phyloP scores from a whole-genome alignment of 805 yeast genomes.

The Middelhovenomyces tepae region DNA sequence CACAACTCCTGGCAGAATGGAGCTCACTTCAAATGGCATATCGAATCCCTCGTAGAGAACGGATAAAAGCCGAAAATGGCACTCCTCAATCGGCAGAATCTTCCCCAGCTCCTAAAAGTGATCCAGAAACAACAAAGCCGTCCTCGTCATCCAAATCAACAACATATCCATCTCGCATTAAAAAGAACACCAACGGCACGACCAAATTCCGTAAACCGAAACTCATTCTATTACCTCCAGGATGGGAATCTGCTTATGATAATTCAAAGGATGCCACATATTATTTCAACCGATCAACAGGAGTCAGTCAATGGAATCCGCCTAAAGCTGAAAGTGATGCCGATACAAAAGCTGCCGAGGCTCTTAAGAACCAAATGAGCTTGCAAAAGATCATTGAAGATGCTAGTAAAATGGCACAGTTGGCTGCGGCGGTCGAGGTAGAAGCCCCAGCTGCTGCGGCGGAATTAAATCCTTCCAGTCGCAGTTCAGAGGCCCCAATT shows the following conservation, averaged over 20 bases:
- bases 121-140: constrained; percentile 4
- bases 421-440: constrained; percentile 2
- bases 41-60: constrained; percentile 60
- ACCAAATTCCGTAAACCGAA: constrained; percentile 1
- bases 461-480: not conserved
- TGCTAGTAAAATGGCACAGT: constrained; percentile 28
- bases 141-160: constrained; percentile 1
- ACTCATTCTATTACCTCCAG: constrained; percentile 56
- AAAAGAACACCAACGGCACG: constrained; percentile 1
- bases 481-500: not conserved
- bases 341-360: constrained; percentile 5
- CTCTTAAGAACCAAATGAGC: constrained; percentile 20
- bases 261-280: constrained; percentile 38
- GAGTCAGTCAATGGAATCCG: constrained; percentile 50
- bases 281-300: constrained; percentile 44
- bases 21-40: constrained; percentile 68
- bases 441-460: constrained; percentile 2
- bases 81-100: constrained; percentile 8
- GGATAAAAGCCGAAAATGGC: constrained; percentile 12
- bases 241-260: constrained; percentile 58
- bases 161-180: constrained; percentile 1
- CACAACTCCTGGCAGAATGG: constrained; percentile 44
- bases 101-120: constrained; percentile 5
- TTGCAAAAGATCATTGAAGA: constrained; percentile 34
- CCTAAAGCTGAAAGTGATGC: constrained; percentile 32